phyloP scores from a whole-genome alignment of 495 filamentous ascomycete genomes.

The Penicillium robsamsonii region DNA sequence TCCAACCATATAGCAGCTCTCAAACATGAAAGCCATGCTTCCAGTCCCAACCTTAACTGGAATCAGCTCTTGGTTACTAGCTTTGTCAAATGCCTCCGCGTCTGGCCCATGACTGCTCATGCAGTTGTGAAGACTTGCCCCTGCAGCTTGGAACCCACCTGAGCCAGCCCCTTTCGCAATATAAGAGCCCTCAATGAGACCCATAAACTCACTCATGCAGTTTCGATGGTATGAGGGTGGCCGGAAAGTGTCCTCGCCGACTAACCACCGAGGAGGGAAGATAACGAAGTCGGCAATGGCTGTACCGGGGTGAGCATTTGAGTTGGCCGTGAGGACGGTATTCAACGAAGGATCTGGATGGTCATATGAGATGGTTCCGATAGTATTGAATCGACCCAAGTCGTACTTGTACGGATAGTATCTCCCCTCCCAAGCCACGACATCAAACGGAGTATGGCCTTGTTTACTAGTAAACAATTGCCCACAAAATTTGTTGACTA shows the following conservation, averaged over 20 bases:
- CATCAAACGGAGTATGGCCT: too few species aligned
- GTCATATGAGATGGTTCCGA: too few species aligned
- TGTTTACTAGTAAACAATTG: too few species aligned
- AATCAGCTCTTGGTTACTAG: neutral
- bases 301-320: slow-evolving; percentile 51
- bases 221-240: slow-evolving; percentile 72
- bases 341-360: too few species aligned
- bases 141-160: neutral
- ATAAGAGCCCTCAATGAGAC: neutral
- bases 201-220: slow-evolving; percentile 52
- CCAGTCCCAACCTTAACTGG: neutral
- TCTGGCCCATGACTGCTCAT: neutral
- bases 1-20: slow-evolving; percentile 1
- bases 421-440: too few species aligned
- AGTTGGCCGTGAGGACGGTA: slow-evolving; percentile 57
- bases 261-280: slow-evolving; percentile 70
- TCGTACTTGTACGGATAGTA: too few species aligned
- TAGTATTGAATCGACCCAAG: too few species aligned
- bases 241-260: slow-evolving; percentile 65
- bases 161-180: neutral
- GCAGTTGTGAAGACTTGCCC: neutral
- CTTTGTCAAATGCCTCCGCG: neutral
- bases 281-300: slow-evolving; percentile 70
- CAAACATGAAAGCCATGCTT: neutral
- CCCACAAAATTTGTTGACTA: too few species aligned